A percentile compares a stretch with the other conserved stretches of the same genome.
These are phyloP conservation scores for Nemania diffusa DNA, from an alignment of 2,329 filamentous ascomycete species.

Conservation along the genomic window DNA sequence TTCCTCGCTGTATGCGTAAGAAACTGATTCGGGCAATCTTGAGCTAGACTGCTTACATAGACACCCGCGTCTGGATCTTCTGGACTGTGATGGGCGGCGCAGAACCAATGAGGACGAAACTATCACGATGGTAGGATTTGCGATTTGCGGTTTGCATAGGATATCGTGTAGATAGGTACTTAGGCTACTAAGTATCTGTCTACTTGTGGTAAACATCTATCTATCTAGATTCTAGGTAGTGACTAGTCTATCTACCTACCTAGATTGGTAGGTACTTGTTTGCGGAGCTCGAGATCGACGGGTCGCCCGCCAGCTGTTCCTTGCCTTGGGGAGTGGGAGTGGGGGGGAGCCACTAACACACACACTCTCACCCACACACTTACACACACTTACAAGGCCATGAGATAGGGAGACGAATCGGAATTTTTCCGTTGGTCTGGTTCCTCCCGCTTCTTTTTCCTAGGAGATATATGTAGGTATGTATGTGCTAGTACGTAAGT, in stretches of 20 bases:
- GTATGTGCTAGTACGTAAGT: too few species aligned
- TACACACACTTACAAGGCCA: too few species aligned
- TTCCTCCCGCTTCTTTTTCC: background rate
- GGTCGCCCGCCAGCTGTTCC: background rate
- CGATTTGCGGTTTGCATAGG: too few species aligned
- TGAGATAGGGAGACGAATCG: slow-evolving; percentile 18
- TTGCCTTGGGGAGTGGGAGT: background rate
- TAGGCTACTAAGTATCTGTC: too few species aligned
- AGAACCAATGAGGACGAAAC: background rate
- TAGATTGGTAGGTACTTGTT: too few species aligned
- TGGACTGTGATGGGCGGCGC: background rate
- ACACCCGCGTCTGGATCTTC: background rate
- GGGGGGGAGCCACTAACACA: background rate
- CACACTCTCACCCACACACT: too few species aligned
- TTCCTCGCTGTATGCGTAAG: background rate
- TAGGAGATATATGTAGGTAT: background rate
- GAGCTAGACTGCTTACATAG: background rate
- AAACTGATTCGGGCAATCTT: background rate
- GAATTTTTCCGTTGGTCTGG: background rate
- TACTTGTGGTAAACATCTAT: too few species aligned
- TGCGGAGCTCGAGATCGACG: too few species aligned
- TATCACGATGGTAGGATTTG: too few species aligned
- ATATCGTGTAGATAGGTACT: too few species aligned
- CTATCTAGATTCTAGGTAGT: too few species aligned
- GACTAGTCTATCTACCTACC: too few species aligned